Evolutionary conservation across 208 protist species (phyloP), one percentile per base, ranked within the genome.

Genomic region (Herpetomonas tarakana): DNA sequence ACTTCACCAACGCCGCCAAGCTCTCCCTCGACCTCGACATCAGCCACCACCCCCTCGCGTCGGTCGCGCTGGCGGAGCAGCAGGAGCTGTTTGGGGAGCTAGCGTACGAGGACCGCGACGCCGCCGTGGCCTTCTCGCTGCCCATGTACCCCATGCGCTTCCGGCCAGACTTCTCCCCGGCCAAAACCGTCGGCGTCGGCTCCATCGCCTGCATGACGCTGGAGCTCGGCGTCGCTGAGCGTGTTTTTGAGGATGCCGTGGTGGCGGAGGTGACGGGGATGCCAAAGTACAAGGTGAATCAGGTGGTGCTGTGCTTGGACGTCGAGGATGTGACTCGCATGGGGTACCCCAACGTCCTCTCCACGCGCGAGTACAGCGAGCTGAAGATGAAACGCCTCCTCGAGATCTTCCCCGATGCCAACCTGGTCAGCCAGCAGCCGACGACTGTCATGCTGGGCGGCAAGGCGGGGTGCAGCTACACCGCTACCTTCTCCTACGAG

Each of bases 151-250:
- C 89, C 11, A 88, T 96, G 78, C 74, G 76, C 29, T 76, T 91
- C 12, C 63, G 83, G 24, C 89, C 84, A 0, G 89, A 96, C 70
- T 93, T 88, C 60, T 93, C 86, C 11, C 86, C 89, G 19, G 83
- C 83, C 21, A 86, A 93, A 71, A 92, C 86, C 11, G 89, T 93
- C 27, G 89, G 82, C 22, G 86, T 93, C 24, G 89, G 89, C 28
- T 92, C 83, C 53, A 92, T 96, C 57, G 86, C 89, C 0, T 93
- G 86, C 62, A 88, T 96, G 86, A 96, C 89, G 29, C 68, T 96
- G 11, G 83, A 96, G 59, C 61, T 96, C 12, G 69, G 78, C 57
- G 76, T 96, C 21, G 64, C 88, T 53, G 82, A 96, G 65, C 76
- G 64, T 41, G 74, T 91, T 58, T 78, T 96, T 30, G 89, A 96